Conservation (phyloP, 352 stramenopile species). For the Globisporangium alternatum region DNA sequence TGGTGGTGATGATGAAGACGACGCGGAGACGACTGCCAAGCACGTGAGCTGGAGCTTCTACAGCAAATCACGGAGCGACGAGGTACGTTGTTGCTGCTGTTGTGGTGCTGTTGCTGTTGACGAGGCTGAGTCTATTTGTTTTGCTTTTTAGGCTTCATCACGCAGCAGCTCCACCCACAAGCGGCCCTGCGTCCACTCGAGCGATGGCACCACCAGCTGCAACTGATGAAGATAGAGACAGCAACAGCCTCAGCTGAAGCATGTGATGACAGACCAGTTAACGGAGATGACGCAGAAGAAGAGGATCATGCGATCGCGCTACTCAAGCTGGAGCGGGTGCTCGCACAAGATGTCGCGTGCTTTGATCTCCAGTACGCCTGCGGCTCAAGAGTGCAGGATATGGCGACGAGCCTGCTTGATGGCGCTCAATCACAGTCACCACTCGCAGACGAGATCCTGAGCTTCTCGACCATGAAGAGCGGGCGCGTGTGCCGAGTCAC, state of each 20-base stretch:
- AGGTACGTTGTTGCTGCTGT: not conserved
- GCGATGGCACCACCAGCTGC: slow-evolving; percentile 41
- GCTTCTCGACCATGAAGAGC: slow-evolving; percentile 45
- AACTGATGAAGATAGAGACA: slow-evolving; percentile 20
- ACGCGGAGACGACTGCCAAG: not conserved
- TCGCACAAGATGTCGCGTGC: slow-evolving; percentile 28
- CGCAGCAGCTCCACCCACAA: slow-evolving; percentile 25
- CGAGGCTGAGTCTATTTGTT: not conserved
- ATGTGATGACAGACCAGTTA: not conserved
- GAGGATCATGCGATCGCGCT: slow-evolving; percentile 13
- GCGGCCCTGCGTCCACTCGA: slow-evolving; percentile 28
- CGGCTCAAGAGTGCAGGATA: slow-evolving; percentile 25
- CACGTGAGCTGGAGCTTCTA: not conserved
- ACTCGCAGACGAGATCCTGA: slow-evolving; percentile 33
- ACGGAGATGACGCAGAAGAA: not conserved
- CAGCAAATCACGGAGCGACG: not conserved
- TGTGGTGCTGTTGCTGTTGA: not conserved
- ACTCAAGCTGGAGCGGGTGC: slow-evolving; percentile 9
- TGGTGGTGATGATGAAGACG: not conserved
- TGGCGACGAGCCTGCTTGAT: slow-evolving; percentile 32
- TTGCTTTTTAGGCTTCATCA: slow-evolving; percentile 38
- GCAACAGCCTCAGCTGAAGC: not conserved
- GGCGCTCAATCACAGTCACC: not conserved
- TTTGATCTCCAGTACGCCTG: slow-evolving; percentile 47
- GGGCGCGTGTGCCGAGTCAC: slow-evolving; percentile 35